Evolutionary conservation across 257 asterid species (phyloP), one percentile per base, ranked within the genome.

Genomic region (Penstemon newberryi): DNA sequence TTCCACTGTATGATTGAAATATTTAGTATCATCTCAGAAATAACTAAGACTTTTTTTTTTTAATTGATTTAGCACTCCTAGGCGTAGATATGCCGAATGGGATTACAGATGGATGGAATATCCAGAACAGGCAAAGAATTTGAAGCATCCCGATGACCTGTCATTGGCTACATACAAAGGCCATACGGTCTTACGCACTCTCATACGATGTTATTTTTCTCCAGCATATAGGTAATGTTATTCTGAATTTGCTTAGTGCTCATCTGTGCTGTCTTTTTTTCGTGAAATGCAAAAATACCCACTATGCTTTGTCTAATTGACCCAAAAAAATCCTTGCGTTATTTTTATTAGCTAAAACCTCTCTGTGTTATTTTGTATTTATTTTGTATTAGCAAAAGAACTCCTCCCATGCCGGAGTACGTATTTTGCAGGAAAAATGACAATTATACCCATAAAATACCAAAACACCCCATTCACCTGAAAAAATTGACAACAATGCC

Each of bases 121-220:
- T 75, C 99, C 99, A 6, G 80, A 73, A 55, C 74, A 61, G 58
- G 81, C 77, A 4, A 85, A 72, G 79, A 77, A 79, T 63, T 5
- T 66, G 72, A 75, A 72, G 67, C 85, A 77, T 62, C 83, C 85
- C 1, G 79, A 81, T 56, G 99, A 93, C 73, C 71, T 87, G 46
- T 93, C 99, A 63, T 62, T 93, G 81, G 80, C 89, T 75, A 93
- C 99, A 12, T 93, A 90, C 70, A 85, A 69, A 84, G 97, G 99
- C 69, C 99, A 93, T 57, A 38, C 79, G 5, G 99, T 93, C 49
- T 75, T 93, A 79, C 92, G 84, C 65, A 93, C 99, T 74, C 97
- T 90, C 63, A 83, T 93, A 56, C 99, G 96, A 15, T 87, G 97
- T 70, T 89, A 93, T 79, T 93, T 93, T 86, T 93, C 99, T 42